A percentile compares a stretch with the other conserved stretches of the same genome.
phyloP scores from a whole-genome alignment of 176 grass and related monocot genomes.

The Triticum timopheevii region DNA sequence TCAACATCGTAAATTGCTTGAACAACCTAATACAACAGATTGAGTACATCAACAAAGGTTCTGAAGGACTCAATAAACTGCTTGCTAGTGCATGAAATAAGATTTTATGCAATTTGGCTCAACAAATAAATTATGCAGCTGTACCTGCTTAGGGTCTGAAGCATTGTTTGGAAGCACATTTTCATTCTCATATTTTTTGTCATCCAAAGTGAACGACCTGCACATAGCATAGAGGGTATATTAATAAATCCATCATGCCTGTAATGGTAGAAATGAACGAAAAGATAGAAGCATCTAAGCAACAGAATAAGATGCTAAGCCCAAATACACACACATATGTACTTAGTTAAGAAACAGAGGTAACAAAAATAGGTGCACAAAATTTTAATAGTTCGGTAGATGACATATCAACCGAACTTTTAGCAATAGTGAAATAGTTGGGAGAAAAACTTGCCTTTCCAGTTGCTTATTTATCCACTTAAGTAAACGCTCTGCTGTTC shows the following conservation, averaged over 20 bases:
- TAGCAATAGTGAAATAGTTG: conserved; percentile 11
- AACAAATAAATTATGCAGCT: conserved; percentile 9
- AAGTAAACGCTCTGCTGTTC: conserved; percentile 82
- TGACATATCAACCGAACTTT: conserved; percentile 4
- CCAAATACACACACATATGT: background rate
- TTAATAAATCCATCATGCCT: conserved; percentile 18
- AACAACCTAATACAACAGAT: conserved; percentile 55
- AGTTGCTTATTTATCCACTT: conserved; percentile 94
- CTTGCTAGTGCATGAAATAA: background rate
- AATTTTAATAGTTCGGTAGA: background rate
- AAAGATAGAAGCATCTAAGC: background rate
- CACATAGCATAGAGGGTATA: conserved; percentile 25
- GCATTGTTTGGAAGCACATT: conserved; percentile 59
- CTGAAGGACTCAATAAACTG: background rate
- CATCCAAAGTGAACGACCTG: conserved; percentile 94
- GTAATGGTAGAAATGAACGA: background rate
- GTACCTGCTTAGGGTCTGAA: conserved; percentile 76
- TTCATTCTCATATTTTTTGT: conserved; percentile 94
- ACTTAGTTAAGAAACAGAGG: background rate
- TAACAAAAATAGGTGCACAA: conserved; percentile 9
- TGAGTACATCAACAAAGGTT: conserved; percentile 27
- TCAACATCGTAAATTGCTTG: conserved; percentile 90
- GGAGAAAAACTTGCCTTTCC: conserved; percentile 56
- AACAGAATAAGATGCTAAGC: conserved; percentile 5
- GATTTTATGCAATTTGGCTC: conserved; percentile 8